Base-by-base conservation (phyloP, 164 flowering plant species). In the Vitis rotundifolia region DNA sequence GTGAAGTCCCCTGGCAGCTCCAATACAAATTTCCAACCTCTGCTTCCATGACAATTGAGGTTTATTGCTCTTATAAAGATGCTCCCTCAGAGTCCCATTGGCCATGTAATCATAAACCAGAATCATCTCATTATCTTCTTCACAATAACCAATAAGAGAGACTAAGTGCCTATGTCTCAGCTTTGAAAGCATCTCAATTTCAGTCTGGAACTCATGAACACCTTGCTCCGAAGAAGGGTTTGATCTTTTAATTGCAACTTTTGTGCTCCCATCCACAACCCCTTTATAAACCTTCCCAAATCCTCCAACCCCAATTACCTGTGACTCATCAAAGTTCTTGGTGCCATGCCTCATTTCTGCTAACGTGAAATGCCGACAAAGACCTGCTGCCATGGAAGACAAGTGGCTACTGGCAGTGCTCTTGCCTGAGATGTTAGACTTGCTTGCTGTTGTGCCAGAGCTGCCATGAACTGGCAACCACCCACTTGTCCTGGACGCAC, bases 181-280 rank as follows among this genome's bases (percentile, higher is more conserved):
- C 77, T 84, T 86, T 0, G 89, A 86, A 37, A 86, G 89, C 86
- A 82, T 81, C 77, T 84, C 89, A 26, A 86, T 86, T 63, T 89
- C 91, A 0, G 93, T 87, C 61, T 76, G 73, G 74, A 89, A 89
- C 71, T 89, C 91, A 31, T 83, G 66, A 47, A 82, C 76, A 14
- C 90, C 93, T 75, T 89, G 91, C 50, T 85, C 85, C 1, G 93
- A 87, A 58, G 85, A 81, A 0, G 91, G 93, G 76, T 87, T 89
- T 18, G 93, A 79, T 78, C 91, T 80, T 70, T 89, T 89, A 10
- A 89, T 83, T 5, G 91, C 93, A 10, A 89, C 93, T 29, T 78
- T 74, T 1, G 79, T 79, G 26, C 73, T 81, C 64, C 85, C 86
- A 61, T 87, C 92, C 37, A 88, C 69, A 37, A 78, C 68, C 5